These are phyloP conservation scores for Diaporthe destruens DNA, from an alignment of 2,329 filamentous ascomycete genomes.

Conservation along the genomic window DNA sequence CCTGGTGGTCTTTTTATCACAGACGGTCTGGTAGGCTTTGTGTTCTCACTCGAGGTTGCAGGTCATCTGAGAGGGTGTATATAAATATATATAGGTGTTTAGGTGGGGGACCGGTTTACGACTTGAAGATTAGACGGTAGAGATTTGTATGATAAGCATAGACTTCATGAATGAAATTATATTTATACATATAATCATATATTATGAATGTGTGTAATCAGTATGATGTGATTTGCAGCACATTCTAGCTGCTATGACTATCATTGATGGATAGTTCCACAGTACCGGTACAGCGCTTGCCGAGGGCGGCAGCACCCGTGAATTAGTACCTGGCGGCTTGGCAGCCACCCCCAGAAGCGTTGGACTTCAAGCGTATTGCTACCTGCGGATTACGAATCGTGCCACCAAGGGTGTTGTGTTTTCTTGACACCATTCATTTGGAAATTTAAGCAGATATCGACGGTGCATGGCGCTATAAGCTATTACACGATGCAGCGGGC, in stretches of 20 bases:
- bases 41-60: constrained; percentile 4
- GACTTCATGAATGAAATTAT: not conserved
- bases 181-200: not conserved
- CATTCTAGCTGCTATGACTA: not conserved
- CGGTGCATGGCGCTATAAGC: not conserved
- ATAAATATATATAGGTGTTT: too few relatives aligned
- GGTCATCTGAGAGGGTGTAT: not conserved
- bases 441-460: not conserved
- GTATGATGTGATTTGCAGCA: constrained; percentile 2
- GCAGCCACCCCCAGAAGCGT: not conserved
- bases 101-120: not conserved
- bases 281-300: not conserved
- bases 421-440: not conserved
- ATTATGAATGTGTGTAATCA: not conserved
- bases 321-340: not conserved
- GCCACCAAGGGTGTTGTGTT: not conserved
- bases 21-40: not conserved
- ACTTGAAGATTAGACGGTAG: not conserved
- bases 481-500: not conserved
- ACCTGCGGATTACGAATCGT: not conserved
- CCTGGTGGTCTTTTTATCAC: not conserved
- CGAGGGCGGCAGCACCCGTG: not conserved
- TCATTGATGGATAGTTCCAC: too few relatives aligned
- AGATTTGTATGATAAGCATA: not conserved
- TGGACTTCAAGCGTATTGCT: not conserved